A percentile compares a stretch with the other conserved stretches of the same genome.
Evolutionary conservation across 169 alveolate species (phyloP).

Genomic region (Babesia ovata): DNA sequence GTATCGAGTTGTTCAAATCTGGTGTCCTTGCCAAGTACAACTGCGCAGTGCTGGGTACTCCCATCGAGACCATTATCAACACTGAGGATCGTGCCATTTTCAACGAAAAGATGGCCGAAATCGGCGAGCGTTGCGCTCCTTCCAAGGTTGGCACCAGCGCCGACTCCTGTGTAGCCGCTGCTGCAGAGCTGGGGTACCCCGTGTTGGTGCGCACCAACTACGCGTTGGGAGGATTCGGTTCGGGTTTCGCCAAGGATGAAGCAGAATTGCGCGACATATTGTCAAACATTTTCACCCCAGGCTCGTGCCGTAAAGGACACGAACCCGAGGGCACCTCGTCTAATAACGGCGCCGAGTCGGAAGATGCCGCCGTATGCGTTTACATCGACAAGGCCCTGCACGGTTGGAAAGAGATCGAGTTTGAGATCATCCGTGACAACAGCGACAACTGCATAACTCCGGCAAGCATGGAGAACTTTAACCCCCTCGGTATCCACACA

Average conservation of each 20-base stretch:
- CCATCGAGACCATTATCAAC: conserved; percentile 79
- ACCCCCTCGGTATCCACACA: conserved; percentile 91
- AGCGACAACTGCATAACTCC: conserved; percentile 87
- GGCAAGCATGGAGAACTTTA: conserved; percentile 89
- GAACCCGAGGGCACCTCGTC: conserved; percentile 65
- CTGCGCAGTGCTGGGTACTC: conserved; percentile 76
- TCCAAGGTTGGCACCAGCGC: conserved; percentile 74
- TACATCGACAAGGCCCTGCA: conserved; percentile 84
- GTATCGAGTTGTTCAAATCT: conserved; percentile 76
- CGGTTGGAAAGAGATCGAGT: conserved; percentile 90
- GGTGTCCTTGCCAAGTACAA: conserved; percentile 78
- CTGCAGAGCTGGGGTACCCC: conserved; percentile 84
- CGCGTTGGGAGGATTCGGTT: conserved; percentile 81
- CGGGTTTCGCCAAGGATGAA: conserved; percentile 84
- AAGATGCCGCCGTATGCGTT: conserved; percentile 66
- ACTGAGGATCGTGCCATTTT: conserved; percentile 87
- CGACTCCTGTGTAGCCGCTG: conserved; percentile 77
- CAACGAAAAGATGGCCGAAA: conserved; percentile 79
- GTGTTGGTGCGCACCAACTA: conserved; percentile 87
- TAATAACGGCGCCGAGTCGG: conserved; percentile 25
- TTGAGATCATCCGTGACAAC: conserved; percentile 85
- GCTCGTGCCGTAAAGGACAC: conserved; percentile 28
- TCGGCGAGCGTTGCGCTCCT: conserved; percentile 85
- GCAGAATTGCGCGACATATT: conserved; percentile 72
- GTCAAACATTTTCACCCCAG: conserved; percentile 73